A percentile compares a stretch with the other conserved stretches of the same genome.
These are phyloP conservation scores for Umbelopsis sp. DNA, from an alignment of 192 early-diverging fungal species.

Conservation along the genomic window DNA sequence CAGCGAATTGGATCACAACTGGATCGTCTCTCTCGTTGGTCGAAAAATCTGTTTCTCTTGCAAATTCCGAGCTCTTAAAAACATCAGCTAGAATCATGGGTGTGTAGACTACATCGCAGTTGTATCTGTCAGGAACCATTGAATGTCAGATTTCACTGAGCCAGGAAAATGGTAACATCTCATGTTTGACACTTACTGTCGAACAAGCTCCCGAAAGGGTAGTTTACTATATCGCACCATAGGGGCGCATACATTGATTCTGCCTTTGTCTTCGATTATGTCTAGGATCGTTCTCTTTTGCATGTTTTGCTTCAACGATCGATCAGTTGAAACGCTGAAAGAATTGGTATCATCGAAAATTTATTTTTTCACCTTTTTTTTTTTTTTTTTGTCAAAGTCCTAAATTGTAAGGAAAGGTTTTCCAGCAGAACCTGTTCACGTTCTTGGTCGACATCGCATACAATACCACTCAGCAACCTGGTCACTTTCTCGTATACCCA, in stretches of 20 bases:
- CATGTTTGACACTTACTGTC: slow-evolving; percentile 56
- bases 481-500: slow-evolving; percentile 45
- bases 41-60: slow-evolving; percentile 80
- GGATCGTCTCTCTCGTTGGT: slow-evolving; percentile 83
- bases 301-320: not conserved
- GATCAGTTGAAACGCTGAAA: not conserved
- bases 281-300: slow-evolving; percentile 34
- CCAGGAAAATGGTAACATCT: not conserved
- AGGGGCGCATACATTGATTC: slow-evolving; percentile 87
- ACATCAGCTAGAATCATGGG: slow-evolving; percentile 97
- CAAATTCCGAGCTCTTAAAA: slow-evolving; percentile 81
- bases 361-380: not conserved
- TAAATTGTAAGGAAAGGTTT: not conserved
- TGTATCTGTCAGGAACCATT: slow-evolving; percentile 59
- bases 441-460: slow-evolving; percentile 39
- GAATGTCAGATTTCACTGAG: not conserved
- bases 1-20: slow-evolving; percentile 94
- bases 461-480: slow-evolving; percentile 52
- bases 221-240: slow-evolving; percentile 98
- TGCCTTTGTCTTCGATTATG: slow-evolving; percentile 57
- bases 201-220: slow-evolving; percentile 85
- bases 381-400: not conserved
- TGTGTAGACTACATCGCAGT: slow-evolving; percentile 86
- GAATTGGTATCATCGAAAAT: not conserved
- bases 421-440: not conserved